Conservation (phyloP, 768 basidiomycete species). For the Leccinum barrowsii region DNA sequence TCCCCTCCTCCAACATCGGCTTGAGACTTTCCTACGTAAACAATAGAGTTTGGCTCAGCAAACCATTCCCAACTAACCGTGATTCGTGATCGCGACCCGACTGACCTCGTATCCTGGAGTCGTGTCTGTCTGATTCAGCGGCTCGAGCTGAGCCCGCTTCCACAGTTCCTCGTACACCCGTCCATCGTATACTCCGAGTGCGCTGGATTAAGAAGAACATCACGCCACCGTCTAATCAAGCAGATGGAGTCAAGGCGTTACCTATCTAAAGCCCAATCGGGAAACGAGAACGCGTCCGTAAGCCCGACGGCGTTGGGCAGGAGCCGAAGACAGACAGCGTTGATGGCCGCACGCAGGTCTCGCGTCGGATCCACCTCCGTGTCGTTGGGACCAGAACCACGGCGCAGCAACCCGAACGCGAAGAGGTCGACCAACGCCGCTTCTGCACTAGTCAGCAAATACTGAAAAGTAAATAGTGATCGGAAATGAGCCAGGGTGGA, state of each 20-base stretch:
- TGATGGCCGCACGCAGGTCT: slow-evolving; percentile 48
- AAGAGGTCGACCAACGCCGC: slow-evolving; percentile 55
- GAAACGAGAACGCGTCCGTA: slow-evolving; percentile 70
- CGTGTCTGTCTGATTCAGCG: slow-evolving; percentile 51
- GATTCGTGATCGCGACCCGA: neutral
- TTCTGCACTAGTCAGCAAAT: slow-evolving; percentile 57
- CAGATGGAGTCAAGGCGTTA: slow-evolving; percentile 12
- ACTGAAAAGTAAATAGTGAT: slow-evolving; percentile 37
- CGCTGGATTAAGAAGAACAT: slow-evolving; percentile 33
- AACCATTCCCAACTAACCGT: neutral
- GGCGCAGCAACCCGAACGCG: slow-evolving; percentile 46
- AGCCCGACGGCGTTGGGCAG: slow-evolving; percentile 65
- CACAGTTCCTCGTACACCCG: slow-evolving; percentile 67
- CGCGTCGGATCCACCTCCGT: slow-evolving; percentile 40
- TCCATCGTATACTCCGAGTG: slow-evolving; percentile 61
- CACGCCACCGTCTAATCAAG: neutral
- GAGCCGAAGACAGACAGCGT: slow-evolving; percentile 45
- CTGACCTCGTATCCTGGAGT: slow-evolving; percentile 55
- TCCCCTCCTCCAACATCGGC: slow-evolving; percentile 26
- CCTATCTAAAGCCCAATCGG: slow-evolving; percentile 75
- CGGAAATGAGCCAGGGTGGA: neutral
- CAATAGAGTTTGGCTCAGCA: neutral
- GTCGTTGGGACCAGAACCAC: slow-evolving; percentile 2
- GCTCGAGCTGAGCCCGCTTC: slow-evolving; percentile 54
- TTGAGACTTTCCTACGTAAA: slow-evolving; percentile 19